Evolutionary conservation across 371 early-diverging fungal genomes (phyloP).

Genomic region (Chytridiales sp.): DNA sequence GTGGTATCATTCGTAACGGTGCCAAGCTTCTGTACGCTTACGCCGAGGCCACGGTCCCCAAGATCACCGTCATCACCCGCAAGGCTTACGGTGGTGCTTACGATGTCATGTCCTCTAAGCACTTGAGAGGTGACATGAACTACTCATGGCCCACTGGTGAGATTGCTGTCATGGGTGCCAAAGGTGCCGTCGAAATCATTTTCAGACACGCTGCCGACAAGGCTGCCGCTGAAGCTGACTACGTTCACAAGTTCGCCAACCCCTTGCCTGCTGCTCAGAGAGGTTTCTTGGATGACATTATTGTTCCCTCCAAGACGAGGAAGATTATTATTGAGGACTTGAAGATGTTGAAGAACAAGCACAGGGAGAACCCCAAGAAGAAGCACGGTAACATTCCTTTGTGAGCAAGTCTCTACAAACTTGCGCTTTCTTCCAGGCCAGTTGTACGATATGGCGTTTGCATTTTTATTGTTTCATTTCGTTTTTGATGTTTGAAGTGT

Average conservation of each 20-base stretch:
- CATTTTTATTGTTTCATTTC: too few species aligned
- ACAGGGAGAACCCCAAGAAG: conserved; percentile 76
- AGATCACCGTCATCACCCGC: conserved; percentile 92
- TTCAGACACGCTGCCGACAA: conserved; percentile 76
- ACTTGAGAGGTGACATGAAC: conserved; percentile 91
- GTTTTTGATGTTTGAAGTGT: too few species aligned
- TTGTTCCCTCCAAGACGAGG: conserved; percentile 82
- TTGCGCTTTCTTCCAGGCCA: too few species aligned
- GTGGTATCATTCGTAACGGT: conserved; percentile 96
- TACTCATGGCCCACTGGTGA: conserved; percentile 96
- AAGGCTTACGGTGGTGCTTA: conserved; percentile 98
- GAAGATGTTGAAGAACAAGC: conserved; percentile 72
- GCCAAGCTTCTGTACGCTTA: conserved; percentile 96
- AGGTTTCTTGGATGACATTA: conserved; percentile 94
- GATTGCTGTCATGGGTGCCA: conserved; percentile 97
- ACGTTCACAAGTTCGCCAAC: conserved; percentile 90
- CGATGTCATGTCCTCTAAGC: conserved; percentile 97
- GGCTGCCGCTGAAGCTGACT: conserved; percentile 77
- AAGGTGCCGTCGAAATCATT: conserved; percentile 96
- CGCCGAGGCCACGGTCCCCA: conserved; percentile 96
- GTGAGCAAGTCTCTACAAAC: too few species aligned
- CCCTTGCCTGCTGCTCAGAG: conserved; percentile 94
- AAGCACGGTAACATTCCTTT: conserved; percentile 95
- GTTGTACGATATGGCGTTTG: too few species aligned
- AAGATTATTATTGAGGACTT: conserved; percentile 85